phyloP scores from a whole-genome alignment of 2,329 filamentous ascomycete genomes.

The Colletotrichum melonis region DNA sequence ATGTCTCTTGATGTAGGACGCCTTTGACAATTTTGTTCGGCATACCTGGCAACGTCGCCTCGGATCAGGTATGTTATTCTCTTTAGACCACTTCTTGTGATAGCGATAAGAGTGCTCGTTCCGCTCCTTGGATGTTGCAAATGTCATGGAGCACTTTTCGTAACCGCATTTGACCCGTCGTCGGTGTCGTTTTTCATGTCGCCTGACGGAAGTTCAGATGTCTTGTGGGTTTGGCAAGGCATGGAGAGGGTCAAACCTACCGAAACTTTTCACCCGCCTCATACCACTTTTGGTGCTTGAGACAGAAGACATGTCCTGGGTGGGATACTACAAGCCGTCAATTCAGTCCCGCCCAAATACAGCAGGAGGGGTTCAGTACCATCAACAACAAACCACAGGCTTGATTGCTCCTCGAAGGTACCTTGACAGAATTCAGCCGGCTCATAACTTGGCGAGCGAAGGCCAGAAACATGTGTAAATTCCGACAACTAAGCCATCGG shows the following conservation, averaged over 20 bases:
- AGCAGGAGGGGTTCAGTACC: neutral
- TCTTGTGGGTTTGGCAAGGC: neutral
- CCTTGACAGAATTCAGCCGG: conserved; percentile 4
- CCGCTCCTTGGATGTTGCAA: neutral
- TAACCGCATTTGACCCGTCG: neutral
- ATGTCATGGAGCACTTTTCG: neutral
- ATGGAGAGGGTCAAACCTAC: neutral
- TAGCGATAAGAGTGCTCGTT: neutral
- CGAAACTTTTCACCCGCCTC: neutral
- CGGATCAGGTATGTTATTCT: neutral
- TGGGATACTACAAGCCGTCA: neutral
- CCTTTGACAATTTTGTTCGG: neutral
- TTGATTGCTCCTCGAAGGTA: neutral
- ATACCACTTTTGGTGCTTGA: neutral
- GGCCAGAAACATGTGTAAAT: neutral
- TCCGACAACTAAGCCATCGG: conserved; percentile 7
- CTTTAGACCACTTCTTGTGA: neutral
- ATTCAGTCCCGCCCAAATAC: neutral
- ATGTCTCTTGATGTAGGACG: neutral
- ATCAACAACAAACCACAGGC: neutral
- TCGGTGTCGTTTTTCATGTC: neutral
- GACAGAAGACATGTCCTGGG: neutral
- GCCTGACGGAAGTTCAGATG: neutral
- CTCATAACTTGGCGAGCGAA: neutral
- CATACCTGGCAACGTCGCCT: neutral